Conservation (phyloP, 768 basidiomycete genomes). For the Mycena belliarum region DNA sequence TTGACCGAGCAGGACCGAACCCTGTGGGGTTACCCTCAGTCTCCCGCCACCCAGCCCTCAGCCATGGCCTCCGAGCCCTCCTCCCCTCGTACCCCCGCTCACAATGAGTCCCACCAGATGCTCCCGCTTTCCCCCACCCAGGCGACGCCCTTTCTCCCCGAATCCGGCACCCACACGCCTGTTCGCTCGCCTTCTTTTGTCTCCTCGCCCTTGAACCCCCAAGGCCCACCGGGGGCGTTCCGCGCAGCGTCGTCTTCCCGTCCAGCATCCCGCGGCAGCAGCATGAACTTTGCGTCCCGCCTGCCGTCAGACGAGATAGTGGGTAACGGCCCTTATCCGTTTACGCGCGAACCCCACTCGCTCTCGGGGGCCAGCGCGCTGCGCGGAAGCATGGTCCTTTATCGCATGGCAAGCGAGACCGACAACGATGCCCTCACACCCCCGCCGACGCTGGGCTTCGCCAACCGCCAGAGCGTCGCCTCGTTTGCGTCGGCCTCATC, state of each 20-base stretch:
- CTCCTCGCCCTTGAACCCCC: slow-evolving; percentile 56
- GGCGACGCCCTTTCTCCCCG: slow-evolving; percentile 30
- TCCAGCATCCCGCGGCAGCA: slow-evolving; percentile 40
- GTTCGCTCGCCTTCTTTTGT: slow-evolving; percentile 38
- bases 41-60: background rate
- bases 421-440: slow-evolving; percentile 34
- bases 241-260: slow-evolving; percentile 27
- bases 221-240: slow-evolving; percentile 25
- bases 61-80: slow-evolving; percentile 16
- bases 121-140: slow-evolving; percentile 20
- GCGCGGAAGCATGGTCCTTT: slow-evolving; percentile 65
- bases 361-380: slow-evolving; percentile 11
- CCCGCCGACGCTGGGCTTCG: slow-evolving; percentile 31
- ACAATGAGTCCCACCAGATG: slow-evolving; percentile 22
- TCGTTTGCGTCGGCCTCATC: slow-evolving; percentile 48
- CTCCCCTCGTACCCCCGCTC: slow-evolving; percentile 16
- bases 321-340: slow-evolving; percentile 46
- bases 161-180: slow-evolving; percentile 20
- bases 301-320: slow-evolving; percentile 43
- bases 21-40: background rate
- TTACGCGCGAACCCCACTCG: slow-evolving; percentile 29
- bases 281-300: slow-evolving; percentile 18
- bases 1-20: too few species aligned
- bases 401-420: slow-evolving; percentile 52
- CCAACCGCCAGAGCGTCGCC: slow-evolving; percentile 32